These are phyloP conservation scores for Syzygium aqueum DNA, from an alignment of 345 rosid genomes.

Conservation along the genomic window DNA sequence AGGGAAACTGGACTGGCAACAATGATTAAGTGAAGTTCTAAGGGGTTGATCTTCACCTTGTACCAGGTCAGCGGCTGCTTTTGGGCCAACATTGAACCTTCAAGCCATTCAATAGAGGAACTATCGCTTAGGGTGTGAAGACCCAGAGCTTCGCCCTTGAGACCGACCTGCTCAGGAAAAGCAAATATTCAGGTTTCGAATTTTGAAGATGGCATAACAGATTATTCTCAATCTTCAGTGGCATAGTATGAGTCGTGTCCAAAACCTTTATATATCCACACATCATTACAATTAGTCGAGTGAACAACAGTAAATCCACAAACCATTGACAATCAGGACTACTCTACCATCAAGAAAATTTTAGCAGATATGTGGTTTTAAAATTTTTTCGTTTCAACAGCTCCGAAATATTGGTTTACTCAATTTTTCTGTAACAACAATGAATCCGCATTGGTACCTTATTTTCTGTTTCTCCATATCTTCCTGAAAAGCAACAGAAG, in stretches of 20 bases:
- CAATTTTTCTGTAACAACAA: neutral
- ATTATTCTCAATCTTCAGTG: neutral
- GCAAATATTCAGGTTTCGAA: neutral
- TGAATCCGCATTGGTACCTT: neutral
- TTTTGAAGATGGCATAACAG: neutral
- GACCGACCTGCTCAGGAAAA: slow-evolving; percentile 42
- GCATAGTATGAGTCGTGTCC: neutral
- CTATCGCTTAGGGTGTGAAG: slow-evolving; percentile 56
- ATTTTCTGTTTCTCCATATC: neutral
- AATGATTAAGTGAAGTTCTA: neutral
- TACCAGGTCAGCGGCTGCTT: slow-evolving; percentile 82
- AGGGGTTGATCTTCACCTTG: slow-evolving; percentile 33
- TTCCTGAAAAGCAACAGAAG: neutral
- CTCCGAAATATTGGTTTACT: neutral
- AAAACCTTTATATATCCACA: no score
- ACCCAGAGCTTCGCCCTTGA: slow-evolving; percentile 60
- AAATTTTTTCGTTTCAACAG: neutral
- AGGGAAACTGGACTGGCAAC: neutral
- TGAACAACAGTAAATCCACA: no score
- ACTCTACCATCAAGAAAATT: no score
- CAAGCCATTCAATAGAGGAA: slow-evolving; percentile 68
- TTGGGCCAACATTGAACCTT: slow-evolving; percentile 44
- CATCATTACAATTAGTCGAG: no score
- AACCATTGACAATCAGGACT: no score
- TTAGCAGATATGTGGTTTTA: neutral